These are phyloP conservation scores for Beauveria medogensis DNA, from an alignment of 2,329 filamentous ascomycete genomes.

Conservation along the genomic window DNA sequence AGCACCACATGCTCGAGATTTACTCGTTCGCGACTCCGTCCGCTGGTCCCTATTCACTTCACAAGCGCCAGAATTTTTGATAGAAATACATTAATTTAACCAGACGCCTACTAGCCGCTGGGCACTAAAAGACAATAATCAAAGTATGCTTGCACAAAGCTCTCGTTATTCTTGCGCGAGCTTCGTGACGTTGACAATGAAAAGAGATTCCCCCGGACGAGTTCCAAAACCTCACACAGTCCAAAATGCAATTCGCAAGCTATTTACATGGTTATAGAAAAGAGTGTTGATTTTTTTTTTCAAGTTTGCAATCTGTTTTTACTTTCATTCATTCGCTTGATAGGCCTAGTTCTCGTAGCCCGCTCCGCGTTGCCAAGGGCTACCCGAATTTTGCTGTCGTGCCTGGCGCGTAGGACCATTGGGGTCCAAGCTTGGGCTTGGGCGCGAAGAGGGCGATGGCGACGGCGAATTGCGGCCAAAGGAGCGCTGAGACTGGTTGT, in stretches of 20 bases:
- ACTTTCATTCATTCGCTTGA: neutral
- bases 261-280: neutral
- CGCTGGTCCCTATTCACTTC: no score
- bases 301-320: neutral
- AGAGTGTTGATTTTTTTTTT: neutral
- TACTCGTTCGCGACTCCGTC: no score
- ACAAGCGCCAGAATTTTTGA: neutral
- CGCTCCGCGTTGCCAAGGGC: slow-evolving; percentile 9
- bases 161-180: slow-evolving; percentile 1
- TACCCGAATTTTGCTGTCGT: slow-evolving; percentile 1
- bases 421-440: slow-evolving; percentile 1
- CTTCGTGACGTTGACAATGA: neutral
- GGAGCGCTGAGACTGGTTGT: slow-evolving; percentile 6
- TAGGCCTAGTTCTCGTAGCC: neutral
- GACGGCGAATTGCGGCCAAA: neutral
- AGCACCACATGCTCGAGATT: no score
- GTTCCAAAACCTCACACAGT: slow-evolving; percentile 2
- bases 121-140: neutral
- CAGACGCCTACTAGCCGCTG: neutral
- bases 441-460: neutral
- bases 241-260: slow-evolving; percentile 2
- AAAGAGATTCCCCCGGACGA: neutral
- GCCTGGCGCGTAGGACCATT: neutral
- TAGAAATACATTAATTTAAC: neutral
- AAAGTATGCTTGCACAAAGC: neutral